Base-by-base conservation (phyloP, 768 basidiomycete species). In the Kwoniella dendrophila region DNA sequence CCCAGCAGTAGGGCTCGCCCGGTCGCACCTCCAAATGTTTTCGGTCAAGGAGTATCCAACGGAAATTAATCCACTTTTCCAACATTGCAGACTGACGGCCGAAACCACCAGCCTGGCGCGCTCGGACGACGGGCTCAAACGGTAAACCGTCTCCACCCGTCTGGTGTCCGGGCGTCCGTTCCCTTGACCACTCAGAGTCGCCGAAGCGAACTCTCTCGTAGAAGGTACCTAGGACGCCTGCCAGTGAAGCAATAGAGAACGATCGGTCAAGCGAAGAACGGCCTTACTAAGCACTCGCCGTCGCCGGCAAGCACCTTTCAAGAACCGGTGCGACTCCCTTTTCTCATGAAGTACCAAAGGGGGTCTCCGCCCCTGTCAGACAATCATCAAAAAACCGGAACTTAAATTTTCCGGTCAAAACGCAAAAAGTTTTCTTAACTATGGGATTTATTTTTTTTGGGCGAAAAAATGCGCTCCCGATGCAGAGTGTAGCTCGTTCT, bases 61-160 rank as follows among this genome's bases (percentile, higher is more conserved):
- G 67, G 76, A 76, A 77, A 81, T 66, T 58, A 80, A 79, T 74
- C 78, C 80, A 78, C 80, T 77, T 65, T 66, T 60, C 65, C 64
- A 56, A 36, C 57, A 43, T 51, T 63, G 68, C 68, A 62, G 47
- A 56, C 64, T 61, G 34, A 22, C 30, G 47, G 41, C 30, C 52
- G 33, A 52, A 47, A 43, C 59, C 43, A 10, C n/a, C 2, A 47
- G 53, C 53, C 60, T 27, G 51, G 60, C 51, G 32, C 22, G 22
- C 16, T 41, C 27, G 43, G 18, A 27, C 22, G 16, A 44, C 45
- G 32, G 32, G 34, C 49, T 22, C 16, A n/a, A 33, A 11, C 24
- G 48, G 48, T 18, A 7, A 26, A 14, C 29, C 43, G 43, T 40
- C n/a, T n/a, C n/a, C 41, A 43, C 41, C 41, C 18, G 12, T 24